phyloP scores from a whole-genome alignment of 371 early-diverging fungal species.

The Dichotomocladium elegans region DNA sequence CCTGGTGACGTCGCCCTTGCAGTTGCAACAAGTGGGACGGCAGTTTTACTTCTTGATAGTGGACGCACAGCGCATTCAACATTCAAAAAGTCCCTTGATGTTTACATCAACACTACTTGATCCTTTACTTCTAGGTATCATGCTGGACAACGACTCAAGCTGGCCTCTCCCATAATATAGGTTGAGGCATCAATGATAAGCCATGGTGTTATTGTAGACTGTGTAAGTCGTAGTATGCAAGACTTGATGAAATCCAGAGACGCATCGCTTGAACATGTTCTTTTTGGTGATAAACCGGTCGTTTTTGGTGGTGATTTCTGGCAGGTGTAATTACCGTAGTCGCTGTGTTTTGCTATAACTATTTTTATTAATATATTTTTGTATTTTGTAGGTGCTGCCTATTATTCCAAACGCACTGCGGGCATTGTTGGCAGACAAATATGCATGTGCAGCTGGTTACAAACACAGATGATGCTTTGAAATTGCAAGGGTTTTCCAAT shows the following conservation, averaged over 20 bases:
- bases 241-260: too few relatives aligned
- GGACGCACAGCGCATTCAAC: conserved; percentile 2
- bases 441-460: conserved; percentile 6
- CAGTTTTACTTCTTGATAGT: not conserved
- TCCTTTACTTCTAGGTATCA: not conserved
- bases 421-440: not conserved
- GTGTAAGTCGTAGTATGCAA: conserved; percentile 15
- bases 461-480: not conserved
- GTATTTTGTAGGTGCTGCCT: too few relatives aligned
- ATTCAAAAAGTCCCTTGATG: not conserved
- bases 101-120: too few relatives aligned
- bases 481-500: conserved; percentile 1
- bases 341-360: too few relatives aligned
- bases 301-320: too few relatives aligned
- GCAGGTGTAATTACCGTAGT: too few relatives aligned
- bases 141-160: conserved; percentile 3
- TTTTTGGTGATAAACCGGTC: conserved; percentile 32
- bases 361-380: too few relatives aligned
- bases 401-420: conserved; percentile 3
- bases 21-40: conserved; percentile 7
- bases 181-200: conserved; percentile 34
- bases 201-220: conserved; percentile 15
- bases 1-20: not conserved
- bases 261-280: conserved; percentile 9
- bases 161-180: conserved; percentile 21